Base-by-base conservation (phyloP, 371 early-diverging fungal species). In the Syncephalastrum monosporum region DNA sequence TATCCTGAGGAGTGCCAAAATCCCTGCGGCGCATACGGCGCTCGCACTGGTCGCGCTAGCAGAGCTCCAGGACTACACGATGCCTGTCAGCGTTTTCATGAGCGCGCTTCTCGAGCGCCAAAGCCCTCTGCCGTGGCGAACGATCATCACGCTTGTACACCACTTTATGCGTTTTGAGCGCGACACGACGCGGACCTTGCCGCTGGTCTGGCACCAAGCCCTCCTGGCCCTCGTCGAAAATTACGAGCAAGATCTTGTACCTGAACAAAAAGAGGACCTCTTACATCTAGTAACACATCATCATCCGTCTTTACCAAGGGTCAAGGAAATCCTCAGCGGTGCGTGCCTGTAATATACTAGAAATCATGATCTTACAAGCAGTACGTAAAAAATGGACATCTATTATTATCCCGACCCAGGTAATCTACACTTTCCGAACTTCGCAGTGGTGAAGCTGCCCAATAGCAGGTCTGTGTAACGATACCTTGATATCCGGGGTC, bases 141-240 rank as follows among this genome's bases (percentile, higher is more conserved):
- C 96, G 24, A 87, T 98, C n/a, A 97, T 96, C 73, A 86, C 93
- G 17, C 66, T 98, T 42, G 97, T 98, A n/a, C 88, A 91, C 73
- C 97, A 98, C 80, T 98, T 95, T 71, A 65, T 90, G 59, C 83
- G 93, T 43, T 97, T 98, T 83, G 38, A 33, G 38, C 83, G 86
- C 69, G 83, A 79, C 46, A 92, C 91, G 68, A 70, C 82, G 51
- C 77, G 93, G 53, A 75, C 82, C 48, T 84, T 98, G 87, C 97
- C 99, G 24, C 97, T 97, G 5, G 83, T 98, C 57, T 98, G 99
- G 99, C 97, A 98, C 69, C 97, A 98, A 78, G 75, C 93, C 1
- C 77, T 98, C 65, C 72, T 98, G 41, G 93, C 94, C 13, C 98
- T 98, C 84, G 90, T 82, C 29, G 38, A 33, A 19, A 82, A 90